phyloP scores from a whole-genome alignment of 1,284 basidiomycete species.

The Cutaneotrichosporon arboriforme region DNA sequence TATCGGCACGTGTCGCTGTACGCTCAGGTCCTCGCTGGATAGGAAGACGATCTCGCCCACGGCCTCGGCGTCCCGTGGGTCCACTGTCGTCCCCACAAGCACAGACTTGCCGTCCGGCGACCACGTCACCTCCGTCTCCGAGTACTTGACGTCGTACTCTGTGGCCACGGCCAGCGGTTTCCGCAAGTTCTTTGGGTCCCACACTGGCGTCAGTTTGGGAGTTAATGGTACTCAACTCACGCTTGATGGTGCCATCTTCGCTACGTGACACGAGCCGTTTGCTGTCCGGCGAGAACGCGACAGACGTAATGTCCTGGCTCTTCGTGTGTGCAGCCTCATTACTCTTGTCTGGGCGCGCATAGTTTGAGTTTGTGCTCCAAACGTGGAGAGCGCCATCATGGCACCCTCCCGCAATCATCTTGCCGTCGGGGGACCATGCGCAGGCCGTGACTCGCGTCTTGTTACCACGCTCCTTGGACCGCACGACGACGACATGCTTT shows the following conservation, averaged over 20 bases:
- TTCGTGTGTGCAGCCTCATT: conserved; percentile 81
- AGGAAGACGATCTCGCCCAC: conserved; percentile 68
- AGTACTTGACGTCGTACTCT: conserved; percentile 71
- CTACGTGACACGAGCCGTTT: conserved; percentile 76
- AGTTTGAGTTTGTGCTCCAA: conserved; percentile 89
- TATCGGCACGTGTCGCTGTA: conserved; percentile 57
- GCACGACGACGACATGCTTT: conserved; percentile 89
- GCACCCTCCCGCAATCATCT: conserved; percentile 75
- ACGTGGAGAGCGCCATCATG: conserved; percentile 85
- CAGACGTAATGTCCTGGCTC: conserved; percentile 72
- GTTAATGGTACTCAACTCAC: conserved; percentile 57
- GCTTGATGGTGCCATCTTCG: conserved; percentile 88
- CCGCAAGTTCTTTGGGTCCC: conserved; percentile 85
- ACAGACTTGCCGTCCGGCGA: conserved; percentile 84
- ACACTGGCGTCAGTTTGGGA: conserved; percentile 57
- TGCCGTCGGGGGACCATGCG: conserved; percentile 78
- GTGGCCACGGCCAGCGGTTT: conserved; percentile 66
- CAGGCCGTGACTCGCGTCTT: conserved; percentile 86
- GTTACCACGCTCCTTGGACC: conserved; percentile 91
- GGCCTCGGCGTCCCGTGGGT: conserved; percentile 54
- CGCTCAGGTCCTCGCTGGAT: conserved; percentile 61
- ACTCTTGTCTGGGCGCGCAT: conserved; percentile 77
- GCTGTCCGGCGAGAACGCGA: conserved; percentile 79
- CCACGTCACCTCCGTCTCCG: conserved; percentile 85
- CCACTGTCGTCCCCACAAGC: conserved; percentile 65